phyloP scores from a whole-genome alignment of 352 stramenopile genomes.

The Phytopythium aichiense region DNA sequence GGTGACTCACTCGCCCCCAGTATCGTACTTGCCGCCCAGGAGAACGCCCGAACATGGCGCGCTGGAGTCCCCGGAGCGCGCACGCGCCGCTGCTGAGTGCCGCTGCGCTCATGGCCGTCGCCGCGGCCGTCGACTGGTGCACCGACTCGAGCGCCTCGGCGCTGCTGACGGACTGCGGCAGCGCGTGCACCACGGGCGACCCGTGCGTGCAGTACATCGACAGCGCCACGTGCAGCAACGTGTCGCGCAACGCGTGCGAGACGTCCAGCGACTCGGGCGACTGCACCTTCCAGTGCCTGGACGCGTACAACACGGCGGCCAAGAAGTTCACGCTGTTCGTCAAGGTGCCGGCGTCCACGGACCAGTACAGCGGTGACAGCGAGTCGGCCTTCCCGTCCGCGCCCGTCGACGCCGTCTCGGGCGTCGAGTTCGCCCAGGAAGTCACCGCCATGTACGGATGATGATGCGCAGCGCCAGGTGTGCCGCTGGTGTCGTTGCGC shows the following conservation, averaged over 20 bases:
- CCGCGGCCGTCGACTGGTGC: constrained; percentile 35
- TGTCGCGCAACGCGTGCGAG: constrained; percentile 47
- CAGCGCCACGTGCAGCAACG: constrained; percentile 39
- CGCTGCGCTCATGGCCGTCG: neutral
- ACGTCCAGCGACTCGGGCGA: constrained; percentile 7
- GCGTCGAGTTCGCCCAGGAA: constrained; percentile 33
- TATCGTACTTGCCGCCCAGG: neutral
- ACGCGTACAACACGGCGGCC: constrained; percentile 40
- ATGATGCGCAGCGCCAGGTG: no score
- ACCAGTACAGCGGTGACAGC: constrained; percentile 31
- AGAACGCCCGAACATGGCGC: neutral
- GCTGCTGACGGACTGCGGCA: constrained; percentile 50
- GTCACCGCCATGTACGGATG: constrained; percentile 41
- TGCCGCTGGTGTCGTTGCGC: neutral
- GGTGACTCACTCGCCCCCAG: neutral
- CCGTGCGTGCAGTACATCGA: constrained; percentile 61
- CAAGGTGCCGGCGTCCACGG: constrained; percentile 44
- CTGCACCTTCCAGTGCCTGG: constrained; percentile 72
- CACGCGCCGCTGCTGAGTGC: neutral
- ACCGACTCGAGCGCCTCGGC: constrained; percentile 28
- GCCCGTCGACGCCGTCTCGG: constrained; percentile 38
- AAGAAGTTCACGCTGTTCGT: constrained; percentile 69
- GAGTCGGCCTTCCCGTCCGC: constrained; percentile 40
- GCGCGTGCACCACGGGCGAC: constrained; percentile 24
- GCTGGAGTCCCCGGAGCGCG: neutral